A percentile compares a stretch with the other conserved stretches of the same genome.
These are phyloP conservation scores for Hortaea sp. DNA, from an alignment of 2,329 filamentous ascomycete genomes.

Conservation along the genomic window DNA sequence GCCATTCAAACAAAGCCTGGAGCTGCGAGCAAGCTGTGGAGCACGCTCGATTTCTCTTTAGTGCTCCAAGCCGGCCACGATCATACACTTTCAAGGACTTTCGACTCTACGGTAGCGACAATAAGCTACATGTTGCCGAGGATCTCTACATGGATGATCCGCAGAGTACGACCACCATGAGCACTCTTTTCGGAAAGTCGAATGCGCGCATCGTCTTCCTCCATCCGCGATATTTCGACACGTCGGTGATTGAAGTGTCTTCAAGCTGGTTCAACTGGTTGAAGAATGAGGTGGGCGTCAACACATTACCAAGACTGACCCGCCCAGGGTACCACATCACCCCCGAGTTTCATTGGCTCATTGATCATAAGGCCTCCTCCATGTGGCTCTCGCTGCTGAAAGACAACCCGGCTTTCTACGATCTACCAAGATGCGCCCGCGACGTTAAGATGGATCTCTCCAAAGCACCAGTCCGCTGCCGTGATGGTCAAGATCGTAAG, in stretches of 20 bases:
- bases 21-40: neutral
- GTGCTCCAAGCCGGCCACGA: neutral
- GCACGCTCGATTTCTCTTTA: conserved; percentile 1
- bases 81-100: neutral
- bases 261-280: neutral
- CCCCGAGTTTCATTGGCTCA: conserved; percentile 1
- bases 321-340: neutral
- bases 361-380: neutral
- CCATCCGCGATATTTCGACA: neutral
- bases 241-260: neutral
- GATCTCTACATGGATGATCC: neutral
- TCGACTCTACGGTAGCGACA: neutral
- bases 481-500: neutral
- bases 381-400: neutral
- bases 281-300: neutral
- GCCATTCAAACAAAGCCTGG: neutral
- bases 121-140: neutral
- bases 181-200: neutral
- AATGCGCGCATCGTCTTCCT: neutral
- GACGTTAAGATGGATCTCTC: neutral
- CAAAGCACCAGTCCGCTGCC: neutral
- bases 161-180: neutral
- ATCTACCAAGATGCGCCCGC: neutral
- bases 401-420: conserved; percentile 1
- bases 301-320: neutral